Base-by-base conservation (phyloP, 768 basidiomycete genomes). In the Atractiella rhizophila region DNA sequence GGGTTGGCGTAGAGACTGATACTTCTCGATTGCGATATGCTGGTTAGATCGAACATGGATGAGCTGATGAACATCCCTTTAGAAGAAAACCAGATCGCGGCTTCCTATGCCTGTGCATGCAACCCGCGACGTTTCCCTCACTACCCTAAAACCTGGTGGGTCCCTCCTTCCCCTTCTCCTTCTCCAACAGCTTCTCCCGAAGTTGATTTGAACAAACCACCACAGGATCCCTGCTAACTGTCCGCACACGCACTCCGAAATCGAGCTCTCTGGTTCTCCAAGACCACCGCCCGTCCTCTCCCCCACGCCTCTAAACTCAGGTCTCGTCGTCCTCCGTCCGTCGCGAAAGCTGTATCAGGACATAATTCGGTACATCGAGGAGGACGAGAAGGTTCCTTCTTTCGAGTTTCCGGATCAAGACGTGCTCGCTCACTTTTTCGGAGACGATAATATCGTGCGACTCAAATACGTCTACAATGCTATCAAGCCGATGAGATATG, bases 391-490 rank as follows among this genome's bases (percentile, higher is more conserved):
- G 9, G 62, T 76, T 7, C 44, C 64, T 4, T 61, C 62, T 0
- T 73, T 67, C 62, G 58, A 57, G n/a, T 91, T 94, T 57, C 73
- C 82, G 1, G 88, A 98, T 58, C 88, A 98, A 57, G 88, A 98
- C 51, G 66, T 91, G 25, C 68, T 94, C 25, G 68, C 85, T 1
- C 68, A 66, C 25, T 69, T 71, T 54, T 96, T 88, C 63, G 59
- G 65, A 41, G 76, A 74, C 15, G 44, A 44, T 37, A 57, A 57
- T 59, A 85, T 80, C 78, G 66, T 63, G 39, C 73, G 78, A 4
- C 59, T 88, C 29, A 68, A 73, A 1, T 91, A 78, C 71, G 71
- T 71, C 46, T 86, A 83, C 59, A 98, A 98, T 52, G 85, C 83
- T 0, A 64, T 96, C 47, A 85, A 82, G 61, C 78, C 85, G n/a